Conservation (phyloP, 2,329 filamentous ascomycete genomes). For the Talaromyces sp. region DNA sequence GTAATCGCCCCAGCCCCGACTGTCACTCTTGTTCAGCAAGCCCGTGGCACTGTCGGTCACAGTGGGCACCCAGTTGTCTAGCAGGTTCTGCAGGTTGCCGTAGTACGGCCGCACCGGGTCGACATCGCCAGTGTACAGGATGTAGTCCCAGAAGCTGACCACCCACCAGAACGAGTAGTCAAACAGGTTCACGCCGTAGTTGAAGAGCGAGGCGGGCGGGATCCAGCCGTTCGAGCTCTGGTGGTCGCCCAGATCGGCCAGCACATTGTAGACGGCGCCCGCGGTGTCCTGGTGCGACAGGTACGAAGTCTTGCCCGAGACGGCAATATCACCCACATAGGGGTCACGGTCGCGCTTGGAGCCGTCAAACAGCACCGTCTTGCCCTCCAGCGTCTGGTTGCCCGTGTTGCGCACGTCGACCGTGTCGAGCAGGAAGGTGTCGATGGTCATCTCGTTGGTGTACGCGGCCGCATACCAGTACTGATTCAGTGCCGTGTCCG, state of each 20-base stretch:
- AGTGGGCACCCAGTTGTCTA: conserved; percentile 46
- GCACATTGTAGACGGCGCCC: conserved; percentile 40
- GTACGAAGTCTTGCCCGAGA: conserved; percentile 47
- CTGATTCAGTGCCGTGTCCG: conserved; percentile 45
- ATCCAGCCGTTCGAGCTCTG: conserved; percentile 50
- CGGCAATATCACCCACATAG: conserved; percentile 51
- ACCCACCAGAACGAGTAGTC: conserved; percentile 55
- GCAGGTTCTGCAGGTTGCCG: conserved; percentile 32
- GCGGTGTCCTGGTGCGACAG: conserved; percentile 42
- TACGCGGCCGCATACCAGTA: conserved; percentile 54
- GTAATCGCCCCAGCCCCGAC: conserved; percentile 45
- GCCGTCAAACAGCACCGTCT: conserved; percentile 48
- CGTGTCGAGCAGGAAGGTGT: conserved; percentile 45
- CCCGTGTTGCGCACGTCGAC: conserved; percentile 46
- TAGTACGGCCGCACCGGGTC: conserved; percentile 43
- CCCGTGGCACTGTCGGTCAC: conserved; percentile 37
- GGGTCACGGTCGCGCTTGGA: conserved; percentile 53
- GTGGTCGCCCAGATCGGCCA: conserved; percentile 48
- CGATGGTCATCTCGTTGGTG: conserved; percentile 48
- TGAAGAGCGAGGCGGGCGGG: conserved; percentile 49
- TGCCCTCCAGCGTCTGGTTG: conserved; percentile 42
- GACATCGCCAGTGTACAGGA: conserved; percentile 48
- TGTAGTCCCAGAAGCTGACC: conserved; percentile 44
- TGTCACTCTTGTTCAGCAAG: conserved; percentile 40
- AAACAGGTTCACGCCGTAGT: conserved; percentile 47